phyloP scores from a whole-genome alignment of 805 yeast species.

The Teunomyces kruisii region DNA sequence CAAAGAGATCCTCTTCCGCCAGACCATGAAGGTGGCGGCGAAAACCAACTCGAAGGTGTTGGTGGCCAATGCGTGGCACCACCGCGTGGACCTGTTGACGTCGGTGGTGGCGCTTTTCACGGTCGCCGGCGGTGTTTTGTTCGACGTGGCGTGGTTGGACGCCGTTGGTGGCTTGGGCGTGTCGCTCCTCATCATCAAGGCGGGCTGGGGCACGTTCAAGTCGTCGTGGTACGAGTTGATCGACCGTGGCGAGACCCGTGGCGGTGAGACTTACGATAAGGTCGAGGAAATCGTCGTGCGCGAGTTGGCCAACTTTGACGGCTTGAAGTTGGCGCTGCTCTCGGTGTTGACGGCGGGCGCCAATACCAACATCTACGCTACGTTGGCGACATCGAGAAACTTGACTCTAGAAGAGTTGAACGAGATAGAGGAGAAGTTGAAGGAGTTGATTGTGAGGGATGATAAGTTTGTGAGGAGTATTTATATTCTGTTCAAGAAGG shows the following conservation, averaged over 20 bases:
- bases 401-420: conserved; percentile 23
- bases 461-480: conserved; percentile 46
- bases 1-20: conserved; percentile 85
- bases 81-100: conserved; percentile 89
- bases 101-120: conserved; percentile 88
- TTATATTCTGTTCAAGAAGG: conserved; percentile 34
- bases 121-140: conserved; percentile 78
- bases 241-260: conserved; percentile 62
- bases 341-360: conserved; percentile 60
- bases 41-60: conserved; percentile 82
- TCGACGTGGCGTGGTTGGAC: conserved; percentile 81
- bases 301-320: conserved; percentile 24
- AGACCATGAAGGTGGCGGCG: conserved; percentile 78
- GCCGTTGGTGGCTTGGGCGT: conserved; percentile 90
- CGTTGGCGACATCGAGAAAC: conserved; percentile 30
- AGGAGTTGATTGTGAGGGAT: conserved; percentile 31
- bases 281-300: conserved; percentile 40
- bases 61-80: conserved; percentile 98
- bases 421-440: conserved; percentile 31
- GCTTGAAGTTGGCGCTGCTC: conserved; percentile 39
- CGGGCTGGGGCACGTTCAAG: conserved; percentile 76
- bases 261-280: conserved; percentile 48
- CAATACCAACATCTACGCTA: conserved; percentile 42
- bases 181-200: conserved; percentile 75
- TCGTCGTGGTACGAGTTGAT: conserved; percentile 73